phyloP scores from a whole-genome alignment of 345 rosid species.

The Euphorbia tirucalli region DNA sequence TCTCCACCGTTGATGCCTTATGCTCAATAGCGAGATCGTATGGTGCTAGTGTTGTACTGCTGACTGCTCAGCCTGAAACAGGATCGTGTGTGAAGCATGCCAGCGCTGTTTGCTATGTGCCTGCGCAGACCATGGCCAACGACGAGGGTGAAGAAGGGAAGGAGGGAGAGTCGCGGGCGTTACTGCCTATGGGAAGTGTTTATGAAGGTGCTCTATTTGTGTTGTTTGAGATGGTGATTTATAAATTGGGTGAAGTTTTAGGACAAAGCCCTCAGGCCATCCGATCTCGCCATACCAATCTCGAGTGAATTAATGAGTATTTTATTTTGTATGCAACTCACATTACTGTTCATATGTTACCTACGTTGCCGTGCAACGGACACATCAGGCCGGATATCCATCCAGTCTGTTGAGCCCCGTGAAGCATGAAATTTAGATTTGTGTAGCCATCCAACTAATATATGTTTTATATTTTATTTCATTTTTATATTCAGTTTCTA shows the following conservation, averaged over 20 bases:
- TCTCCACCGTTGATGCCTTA: conserved; percentile 82
- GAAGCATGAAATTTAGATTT: no score
- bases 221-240: conserved; percentile 88
- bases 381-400: no score
- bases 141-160: conserved; percentile 41
- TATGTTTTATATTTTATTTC: no score
- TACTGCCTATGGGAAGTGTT: conserved; percentile 92
- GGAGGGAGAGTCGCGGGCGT: conserved; percentile 23
- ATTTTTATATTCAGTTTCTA: no score
- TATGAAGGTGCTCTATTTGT: conserved; percentile 87
- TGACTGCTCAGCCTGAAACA: conserved; percentile 67
- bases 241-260: conserved; percentile 53
- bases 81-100: conserved; percentile 66
- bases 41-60: conserved; percentile 58
- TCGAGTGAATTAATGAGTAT: conserved; percentile 41
- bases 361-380: no score
- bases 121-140: conserved; percentile 84
- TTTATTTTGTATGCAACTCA: no score
- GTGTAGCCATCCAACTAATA: no score
- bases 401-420: no score
- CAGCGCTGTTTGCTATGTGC: conserved; percentile 55
- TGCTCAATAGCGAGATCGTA: conserved; percentile 57
- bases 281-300: conserved; percentile 86
- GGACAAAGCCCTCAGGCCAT: conserved; percentile 61
- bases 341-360: no score